A percentile compares a stretch with the other conserved stretches of the same genome.
phyloP scores from a whole-genome alignment of 495 filamentous ascomycete species.

The Collariella sp. region DNA sequence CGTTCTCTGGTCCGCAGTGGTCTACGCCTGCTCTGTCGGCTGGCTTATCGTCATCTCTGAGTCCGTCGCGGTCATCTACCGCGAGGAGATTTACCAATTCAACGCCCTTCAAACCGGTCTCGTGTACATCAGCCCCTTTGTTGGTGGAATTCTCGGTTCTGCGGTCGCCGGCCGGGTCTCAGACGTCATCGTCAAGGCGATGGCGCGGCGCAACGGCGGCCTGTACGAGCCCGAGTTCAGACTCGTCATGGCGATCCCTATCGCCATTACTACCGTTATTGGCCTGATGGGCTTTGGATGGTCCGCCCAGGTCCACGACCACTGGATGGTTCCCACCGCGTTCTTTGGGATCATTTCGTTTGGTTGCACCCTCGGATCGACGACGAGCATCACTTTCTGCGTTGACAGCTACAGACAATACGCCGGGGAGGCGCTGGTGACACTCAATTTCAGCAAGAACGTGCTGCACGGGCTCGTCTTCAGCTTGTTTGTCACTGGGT shows the following conservation, averaged over 20 bases:
- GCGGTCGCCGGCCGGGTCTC: slow-evolving; percentile 84
- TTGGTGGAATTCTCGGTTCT: slow-evolving; percentile 83
- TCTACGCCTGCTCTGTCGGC: slow-evolving; percentile 85
- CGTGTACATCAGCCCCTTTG: slow-evolving; percentile 81
- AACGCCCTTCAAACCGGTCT: slow-evolving; percentile 70
- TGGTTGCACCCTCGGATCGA: slow-evolving; percentile 83
- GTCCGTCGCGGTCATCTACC: slow-evolving; percentile 69
- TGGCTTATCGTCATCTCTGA: slow-evolving; percentile 94
- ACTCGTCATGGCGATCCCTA: slow-evolving; percentile 80
- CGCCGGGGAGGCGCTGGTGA: slow-evolving; percentile 90
- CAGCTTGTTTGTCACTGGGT: slow-evolving; percentile 81
- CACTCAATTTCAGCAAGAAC: slow-evolving; percentile 91
- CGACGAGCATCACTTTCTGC: slow-evolving; percentile 90
- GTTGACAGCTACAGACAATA: slow-evolving; percentile 93
- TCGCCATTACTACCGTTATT: slow-evolving; percentile 68
- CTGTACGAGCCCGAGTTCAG: slow-evolving; percentile 95
- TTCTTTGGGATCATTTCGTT: slow-evolving; percentile 94
- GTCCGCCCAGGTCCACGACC: slow-evolving; percentile 64
- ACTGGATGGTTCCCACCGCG: slow-evolving; percentile 84
- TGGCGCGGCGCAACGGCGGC: slow-evolving; percentile 80
- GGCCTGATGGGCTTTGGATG: slow-evolving; percentile 93
- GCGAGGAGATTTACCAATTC: slow-evolving; percentile 65
- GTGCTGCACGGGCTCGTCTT: slow-evolving; percentile 85
- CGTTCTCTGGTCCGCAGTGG: slow-evolving; percentile 80
- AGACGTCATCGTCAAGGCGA: slow-evolving; percentile 69